These are phyloP conservation scores for Zymoseptoria crescenta DNA, from an alignment of 2,329 filamentous ascomycete species.

Conservation along the genomic window DNA sequence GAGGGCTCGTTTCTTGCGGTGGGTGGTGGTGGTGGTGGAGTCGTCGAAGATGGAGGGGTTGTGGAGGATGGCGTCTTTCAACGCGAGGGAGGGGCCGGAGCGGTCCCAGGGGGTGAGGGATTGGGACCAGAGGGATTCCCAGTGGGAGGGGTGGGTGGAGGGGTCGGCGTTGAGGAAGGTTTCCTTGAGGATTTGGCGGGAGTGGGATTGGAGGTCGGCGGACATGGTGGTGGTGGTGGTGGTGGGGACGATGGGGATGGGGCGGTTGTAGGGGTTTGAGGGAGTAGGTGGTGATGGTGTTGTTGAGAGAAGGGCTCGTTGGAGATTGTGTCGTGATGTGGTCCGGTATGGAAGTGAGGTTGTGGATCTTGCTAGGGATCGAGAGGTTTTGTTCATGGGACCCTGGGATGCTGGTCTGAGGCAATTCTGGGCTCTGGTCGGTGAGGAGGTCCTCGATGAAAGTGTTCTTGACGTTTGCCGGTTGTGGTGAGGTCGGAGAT, in stretches of 20 bases:
- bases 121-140: conserved; percentile 44
- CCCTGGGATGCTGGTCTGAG: too few species aligned
- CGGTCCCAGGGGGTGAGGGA: conserved; percentile 53
- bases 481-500: too few species aligned
- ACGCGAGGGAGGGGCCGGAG: conserved; percentile 50
- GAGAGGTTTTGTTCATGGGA: too few species aligned
- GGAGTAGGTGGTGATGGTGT: too few species aligned
- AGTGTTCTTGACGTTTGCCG: too few species aligned
- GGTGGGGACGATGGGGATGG: neutral
- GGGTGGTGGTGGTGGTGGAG: neutral
- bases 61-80: conserved; percentile 45
- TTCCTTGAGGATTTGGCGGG: conserved; percentile 5
- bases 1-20: conserved; percentile 49
- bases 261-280: neutral
- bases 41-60: conserved; percentile 17
- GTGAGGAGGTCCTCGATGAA: too few species aligned
- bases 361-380: too few species aligned
- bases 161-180: conserved; percentile 36
- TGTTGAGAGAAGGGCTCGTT: too few species aligned
- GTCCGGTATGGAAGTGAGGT: too few species aligned
- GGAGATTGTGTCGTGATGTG: too few species aligned
- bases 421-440: too few species aligned
- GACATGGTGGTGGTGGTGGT: neutral
- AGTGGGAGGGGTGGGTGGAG: conserved; percentile 31
- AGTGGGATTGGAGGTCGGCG: neutral